Base-by-base conservation (phyloP, 2,329 filamentous ascomycete species). In the Paraphaeosphaeria sporulosa region DNA sequence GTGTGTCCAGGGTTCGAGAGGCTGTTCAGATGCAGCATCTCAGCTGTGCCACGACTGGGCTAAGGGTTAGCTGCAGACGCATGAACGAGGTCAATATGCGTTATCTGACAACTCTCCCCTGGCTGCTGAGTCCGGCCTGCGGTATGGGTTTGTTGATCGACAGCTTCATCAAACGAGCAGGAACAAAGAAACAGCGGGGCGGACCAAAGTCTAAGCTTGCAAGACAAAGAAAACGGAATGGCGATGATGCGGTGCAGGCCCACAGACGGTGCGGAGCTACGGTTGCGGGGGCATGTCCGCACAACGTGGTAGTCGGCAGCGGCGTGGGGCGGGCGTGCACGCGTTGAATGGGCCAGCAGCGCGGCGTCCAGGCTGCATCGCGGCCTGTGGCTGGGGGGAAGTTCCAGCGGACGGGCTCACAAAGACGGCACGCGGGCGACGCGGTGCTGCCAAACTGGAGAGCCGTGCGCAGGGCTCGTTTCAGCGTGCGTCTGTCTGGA, bases 61-160 rank as follows among this genome's bases (percentile, higher is more conserved):
- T n/a, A n/a, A n/a, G n/a, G n/a, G n/a, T n/a, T 55, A 46, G 52
- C 52, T 55, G 52, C 52, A 55, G 19, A 17, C 42, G 52, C 51
- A 54, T 54, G 50, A 44, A 53, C 43, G 23, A 30, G 50, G 8
- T 30, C 27, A 43, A 38, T 38, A 12, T 53, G 50, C 36, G 17
- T 27, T n/a, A 44, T 54, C 17, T 54, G 23, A 21, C 36, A 36
- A 42, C 19, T 40, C 32, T 25, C 32, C 10, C 27, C 4, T 12
- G 47, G 12, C 47, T 21, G 48, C n/a, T 19, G 48, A 38, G 48
- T 50, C 32, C 19, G 32, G 30, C 34, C 19, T 38, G 49, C n/a
- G 19, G 19, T 15, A 21, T 6, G n/a, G 17, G 49, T 13, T 40
- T 21, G 19, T 10, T 21, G 48, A 30, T 27, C 30, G 21, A 38